Percentiles rank a stretch among this genome's conserved stretches.
These are phyloP conservation scores for Arthrobotrys megalospora DNA, from an alignment of 2,329 filamentous ascomycete genomes.

Conservation along the genomic window DNA sequence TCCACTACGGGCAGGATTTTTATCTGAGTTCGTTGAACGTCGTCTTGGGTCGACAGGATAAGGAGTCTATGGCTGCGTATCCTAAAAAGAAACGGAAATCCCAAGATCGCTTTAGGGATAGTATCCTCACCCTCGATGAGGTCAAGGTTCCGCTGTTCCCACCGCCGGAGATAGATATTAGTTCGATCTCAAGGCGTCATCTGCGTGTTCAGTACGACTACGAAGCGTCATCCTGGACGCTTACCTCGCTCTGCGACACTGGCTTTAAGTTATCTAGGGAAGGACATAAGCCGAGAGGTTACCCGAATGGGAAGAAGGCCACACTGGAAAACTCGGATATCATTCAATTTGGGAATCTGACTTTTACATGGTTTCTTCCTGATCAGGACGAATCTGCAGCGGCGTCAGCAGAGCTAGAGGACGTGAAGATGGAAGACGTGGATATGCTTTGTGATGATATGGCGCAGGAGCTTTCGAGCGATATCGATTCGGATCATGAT, in stretches of 20 bases:
- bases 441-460: constrained; percentile 59
- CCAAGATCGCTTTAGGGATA: not conserved
- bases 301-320: constrained; percentile 34
- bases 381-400: constrained; percentile 50
- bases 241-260: constrained; percentile 42
- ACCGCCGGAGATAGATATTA: constrained; percentile 22
- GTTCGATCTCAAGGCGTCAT: constrained; percentile 37
- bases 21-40: constrained; percentile 63
- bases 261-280: constrained; percentile 32
- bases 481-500: constrained; percentile 44
- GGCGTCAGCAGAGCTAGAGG: constrained; percentile 32
- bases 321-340: constrained; percentile 27
- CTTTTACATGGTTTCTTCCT: constrained; percentile 61
- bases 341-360: constrained; percentile 51
- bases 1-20: constrained; percentile 64
- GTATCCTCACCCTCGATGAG: constrained; percentile 17
- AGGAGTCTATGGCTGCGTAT: constrained; percentile 9
- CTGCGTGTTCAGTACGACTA: constrained; percentile 53
- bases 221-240: constrained; percentile 33
- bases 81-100: constrained; percentile 32
- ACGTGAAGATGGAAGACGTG: constrained; percentile 52
- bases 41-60: constrained; percentile 63
- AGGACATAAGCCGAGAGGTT: constrained; percentile 32
- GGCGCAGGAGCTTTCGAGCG: constrained; percentile 25
- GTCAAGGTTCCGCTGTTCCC: constrained; percentile 43